Conservation (phyloP, 371 early-diverging fungal genomes). For the Mortierella sp. region DNA sequence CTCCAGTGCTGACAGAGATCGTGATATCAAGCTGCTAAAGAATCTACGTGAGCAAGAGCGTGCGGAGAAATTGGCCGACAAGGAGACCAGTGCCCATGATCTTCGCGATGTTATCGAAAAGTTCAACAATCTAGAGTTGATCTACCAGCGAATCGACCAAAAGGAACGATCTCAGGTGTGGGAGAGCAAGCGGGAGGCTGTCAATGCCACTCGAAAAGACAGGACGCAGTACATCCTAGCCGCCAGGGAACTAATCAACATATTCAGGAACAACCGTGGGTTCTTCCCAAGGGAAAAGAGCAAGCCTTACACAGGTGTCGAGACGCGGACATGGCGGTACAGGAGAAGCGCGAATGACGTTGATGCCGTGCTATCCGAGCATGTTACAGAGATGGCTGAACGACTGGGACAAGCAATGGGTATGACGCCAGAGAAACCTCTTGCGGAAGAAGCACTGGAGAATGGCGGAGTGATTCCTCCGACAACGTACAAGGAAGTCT, state of each 20-base stretch:
- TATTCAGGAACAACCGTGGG: constrained; percentile 61
- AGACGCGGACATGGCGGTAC: constrained; percentile 39
- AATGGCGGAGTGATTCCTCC: constrained; percentile 8
- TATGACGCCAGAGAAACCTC: constrained; percentile 1
- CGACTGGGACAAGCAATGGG: constrained; percentile 44
- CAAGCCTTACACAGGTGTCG: constrained; percentile 41
- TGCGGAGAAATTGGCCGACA: constrained; percentile 22
- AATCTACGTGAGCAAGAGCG: constrained; percentile 33
- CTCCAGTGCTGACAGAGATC: constrained; percentile 30
- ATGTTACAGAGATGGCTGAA: constrained; percentile 36
- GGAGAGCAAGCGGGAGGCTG: constrained; percentile 40
- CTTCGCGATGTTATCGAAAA: constrained; percentile 48
- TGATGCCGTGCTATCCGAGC: constrained; percentile 39
- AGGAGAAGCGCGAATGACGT: constrained; percentile 18
- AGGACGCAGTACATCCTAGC: constrained; percentile 63
- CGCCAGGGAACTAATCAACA: constrained; percentile 60
- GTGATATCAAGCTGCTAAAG: constrained; percentile 29
- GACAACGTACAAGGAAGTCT: constrained; percentile 58
- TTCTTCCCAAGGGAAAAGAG: constrained; percentile 65
- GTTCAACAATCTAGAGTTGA: constrained; percentile 50
- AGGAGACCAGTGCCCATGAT: constrained; percentile 11
- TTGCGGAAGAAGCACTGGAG: constrained; percentile 4
- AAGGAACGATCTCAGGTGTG: constrained; percentile 36
- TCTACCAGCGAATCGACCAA: constrained; percentile 43
- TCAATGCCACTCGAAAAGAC: constrained; percentile 40